Evolutionary conservation across 306 rosid genomes (phyloP).

Genomic region (Prinsepia uniflora): DNA sequence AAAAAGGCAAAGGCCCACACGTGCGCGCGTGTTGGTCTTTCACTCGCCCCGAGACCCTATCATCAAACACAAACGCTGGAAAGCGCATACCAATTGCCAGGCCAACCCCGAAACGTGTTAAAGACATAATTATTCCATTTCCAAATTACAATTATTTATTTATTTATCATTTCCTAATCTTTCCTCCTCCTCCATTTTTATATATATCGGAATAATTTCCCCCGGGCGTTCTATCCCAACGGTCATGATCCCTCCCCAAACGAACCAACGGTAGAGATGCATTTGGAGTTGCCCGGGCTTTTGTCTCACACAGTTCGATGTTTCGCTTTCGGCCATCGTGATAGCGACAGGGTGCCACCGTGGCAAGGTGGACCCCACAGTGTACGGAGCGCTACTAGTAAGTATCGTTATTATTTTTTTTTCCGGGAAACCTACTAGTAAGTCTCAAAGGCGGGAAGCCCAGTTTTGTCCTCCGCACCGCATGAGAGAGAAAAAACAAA

Average conservation of each 20-base stretch:
- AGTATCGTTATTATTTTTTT: no score
- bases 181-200: neutral
- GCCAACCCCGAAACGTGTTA: neutral
- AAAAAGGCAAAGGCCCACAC: neutral
- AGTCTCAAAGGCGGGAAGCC: conserved; percentile 81
- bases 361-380: conserved; percentile 54
- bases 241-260: neutral
- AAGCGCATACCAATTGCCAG: conserved; percentile 8
- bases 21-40: conserved; percentile 12
- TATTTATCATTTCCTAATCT: neutral
- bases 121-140: conserved; percentile 8
- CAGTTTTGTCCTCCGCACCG: conserved; percentile 43
- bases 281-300: neutral
- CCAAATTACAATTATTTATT: no score
- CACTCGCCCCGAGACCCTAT: neutral
- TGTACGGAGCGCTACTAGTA: conserved; percentile 18
- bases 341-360: conserved; percentile 27
- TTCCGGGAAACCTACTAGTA: no score
- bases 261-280: conserved; percentile 14
- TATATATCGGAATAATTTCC: conserved; percentile 37
- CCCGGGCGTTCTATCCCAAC: conserved; percentile 25
- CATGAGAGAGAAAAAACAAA: neutral
- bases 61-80: neutral
- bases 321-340: conserved; percentile 54
- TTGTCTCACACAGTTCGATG: conserved; percentile 53